These are phyloP conservation scores for Pestalotiopsis sp. DNA, from an alignment of 2,329 filamentous ascomycete genomes.

Conservation along the genomic window DNA sequence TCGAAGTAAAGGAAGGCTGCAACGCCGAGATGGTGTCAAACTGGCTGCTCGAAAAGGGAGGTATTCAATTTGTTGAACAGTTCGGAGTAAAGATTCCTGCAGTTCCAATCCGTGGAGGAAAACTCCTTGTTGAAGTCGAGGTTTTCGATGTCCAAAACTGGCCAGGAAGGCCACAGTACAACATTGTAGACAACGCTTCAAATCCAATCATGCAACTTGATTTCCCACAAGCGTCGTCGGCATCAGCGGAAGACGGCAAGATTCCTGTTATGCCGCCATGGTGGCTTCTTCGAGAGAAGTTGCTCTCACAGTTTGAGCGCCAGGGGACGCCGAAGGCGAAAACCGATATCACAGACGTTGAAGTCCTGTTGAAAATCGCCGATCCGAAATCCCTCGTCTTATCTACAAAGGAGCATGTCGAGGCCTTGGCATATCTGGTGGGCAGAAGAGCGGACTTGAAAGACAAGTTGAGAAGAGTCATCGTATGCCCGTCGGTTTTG, in stretches of 20 bases:
- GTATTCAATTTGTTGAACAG: neutral
- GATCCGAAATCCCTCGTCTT: neutral
- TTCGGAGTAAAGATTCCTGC: neutral
- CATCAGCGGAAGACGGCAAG: neutral
- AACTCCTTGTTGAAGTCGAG: neutral
- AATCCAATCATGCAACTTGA: neutral
- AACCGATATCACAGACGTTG: neutral
- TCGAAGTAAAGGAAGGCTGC: neutral
- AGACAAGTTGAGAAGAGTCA: neutral
- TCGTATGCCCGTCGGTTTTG: slow-evolving; percentile 1
- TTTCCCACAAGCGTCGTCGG: neutral
- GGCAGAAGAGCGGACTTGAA: neutral
- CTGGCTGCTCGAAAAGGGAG: neutral
- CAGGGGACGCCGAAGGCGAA: neutral
- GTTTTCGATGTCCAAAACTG: neutral
- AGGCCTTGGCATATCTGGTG: neutral
- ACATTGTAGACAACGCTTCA: neutral
- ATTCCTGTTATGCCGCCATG: slow-evolving; percentile 2
- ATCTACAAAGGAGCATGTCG: neutral
- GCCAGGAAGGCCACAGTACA: neutral
- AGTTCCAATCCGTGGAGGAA: neutral
- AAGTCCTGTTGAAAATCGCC: neutral
- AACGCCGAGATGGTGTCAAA: slow-evolving; percentile 1
- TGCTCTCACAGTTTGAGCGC: slow-evolving; percentile 2
- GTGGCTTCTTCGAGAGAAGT: slow-evolving; percentile 4